A percentile compares a stretch with the other conserved stretches of the same genome.
Conservation (phyloP, 2,329 filamentous ascomycete species). For the Colletotrichum sidae region DNA sequence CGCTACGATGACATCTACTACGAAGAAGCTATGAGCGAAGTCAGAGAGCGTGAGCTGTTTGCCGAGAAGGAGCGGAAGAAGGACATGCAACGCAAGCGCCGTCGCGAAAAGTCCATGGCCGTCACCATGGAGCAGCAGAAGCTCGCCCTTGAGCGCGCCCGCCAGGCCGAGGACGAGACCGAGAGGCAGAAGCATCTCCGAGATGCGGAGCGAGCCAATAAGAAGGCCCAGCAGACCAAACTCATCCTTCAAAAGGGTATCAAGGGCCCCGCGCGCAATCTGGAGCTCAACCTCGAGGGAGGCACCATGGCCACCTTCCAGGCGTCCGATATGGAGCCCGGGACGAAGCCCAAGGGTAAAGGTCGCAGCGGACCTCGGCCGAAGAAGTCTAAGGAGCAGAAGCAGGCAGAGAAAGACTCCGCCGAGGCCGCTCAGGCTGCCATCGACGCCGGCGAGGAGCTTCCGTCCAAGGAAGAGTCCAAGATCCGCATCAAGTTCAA, state of each 20-base stretch:
- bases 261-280: conserved; percentile 76
- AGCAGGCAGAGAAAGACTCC: conserved; percentile 82
- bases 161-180: conserved; percentile 82
- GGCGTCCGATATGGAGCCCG: conserved; percentile 67
- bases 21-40: conserved; percentile 83
- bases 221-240: conserved; percentile 92
- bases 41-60: conserved; percentile 88
- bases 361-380: conserved; percentile 74
- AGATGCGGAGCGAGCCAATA: conserved; percentile 89
- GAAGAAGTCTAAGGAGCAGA: conserved; percentile 92
- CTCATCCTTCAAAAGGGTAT: conserved; percentile 87
- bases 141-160: conserved; percentile 80
- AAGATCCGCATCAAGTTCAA: conserved; percentile 73
- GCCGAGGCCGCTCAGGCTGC: conserved; percentile 91
- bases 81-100: conserved; percentile 97
- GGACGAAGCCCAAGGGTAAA: conserved; percentile 61
- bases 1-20: conserved; percentile 84
- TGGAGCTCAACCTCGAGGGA: conserved; percentile 83
- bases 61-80: conserved; percentile 99
- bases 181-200: conserved; percentile 84
- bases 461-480: conserved; percentile 69
- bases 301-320: conserved; percentile 89
- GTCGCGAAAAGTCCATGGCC: conserved; percentile 95
- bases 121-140: conserved; percentile 93
- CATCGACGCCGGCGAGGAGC: conserved; percentile 80